Percentiles rank a stretch among this genome's conserved stretches.
Conservation (phyloP, 2,329 filamentous ascomycete genomes). For the Fusarium ambrosium region DNA sequence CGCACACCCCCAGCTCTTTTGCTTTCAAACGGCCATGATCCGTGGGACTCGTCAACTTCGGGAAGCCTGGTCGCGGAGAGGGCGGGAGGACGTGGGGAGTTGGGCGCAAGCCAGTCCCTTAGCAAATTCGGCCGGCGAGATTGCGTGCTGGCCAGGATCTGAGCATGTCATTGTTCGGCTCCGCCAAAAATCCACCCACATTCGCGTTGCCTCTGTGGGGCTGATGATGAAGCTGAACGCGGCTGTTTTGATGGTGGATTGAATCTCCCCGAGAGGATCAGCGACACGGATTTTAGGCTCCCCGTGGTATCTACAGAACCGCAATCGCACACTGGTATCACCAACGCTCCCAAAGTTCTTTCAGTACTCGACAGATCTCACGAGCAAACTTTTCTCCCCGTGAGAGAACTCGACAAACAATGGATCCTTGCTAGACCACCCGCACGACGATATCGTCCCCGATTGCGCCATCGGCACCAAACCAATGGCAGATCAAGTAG, state of each 20-base stretch:
- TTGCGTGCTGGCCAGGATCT: conserved; percentile 50
- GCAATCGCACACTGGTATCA: neutral
- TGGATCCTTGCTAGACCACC: conserved; percentile 23
- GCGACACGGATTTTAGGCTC: neutral
- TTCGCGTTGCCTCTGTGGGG: conserved; percentile 28
- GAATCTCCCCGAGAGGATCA: neutral
- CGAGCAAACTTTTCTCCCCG: conserved; percentile 6
- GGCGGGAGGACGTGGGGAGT: conserved; percentile 35
- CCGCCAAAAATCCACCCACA: conserved; percentile 35
- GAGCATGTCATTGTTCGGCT: conserved; percentile 45
- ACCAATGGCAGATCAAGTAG: conserved; percentile 25
- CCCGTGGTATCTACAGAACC: neutral
- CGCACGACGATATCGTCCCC: conserved; percentile 39
- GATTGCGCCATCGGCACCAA: conserved; percentile 44
- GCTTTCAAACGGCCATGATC: conserved; percentile 22
- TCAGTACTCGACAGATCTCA: neutral
- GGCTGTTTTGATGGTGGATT: neutral
- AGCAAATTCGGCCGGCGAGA: conserved; percentile 17
- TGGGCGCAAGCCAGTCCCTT: conserved; percentile 2
- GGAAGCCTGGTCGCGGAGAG: conserved; percentile 20
- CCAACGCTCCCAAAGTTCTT: neutral
- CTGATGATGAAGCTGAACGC: conserved; percentile 7
- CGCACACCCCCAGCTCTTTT: conserved; percentile 29
- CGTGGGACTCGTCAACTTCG: conserved; percentile 1
- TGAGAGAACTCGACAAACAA: conserved; percentile 7